phyloP scores from a whole-genome alignment of 1,139 yeast genomes.

The Debaryomyces sp. region DNA sequence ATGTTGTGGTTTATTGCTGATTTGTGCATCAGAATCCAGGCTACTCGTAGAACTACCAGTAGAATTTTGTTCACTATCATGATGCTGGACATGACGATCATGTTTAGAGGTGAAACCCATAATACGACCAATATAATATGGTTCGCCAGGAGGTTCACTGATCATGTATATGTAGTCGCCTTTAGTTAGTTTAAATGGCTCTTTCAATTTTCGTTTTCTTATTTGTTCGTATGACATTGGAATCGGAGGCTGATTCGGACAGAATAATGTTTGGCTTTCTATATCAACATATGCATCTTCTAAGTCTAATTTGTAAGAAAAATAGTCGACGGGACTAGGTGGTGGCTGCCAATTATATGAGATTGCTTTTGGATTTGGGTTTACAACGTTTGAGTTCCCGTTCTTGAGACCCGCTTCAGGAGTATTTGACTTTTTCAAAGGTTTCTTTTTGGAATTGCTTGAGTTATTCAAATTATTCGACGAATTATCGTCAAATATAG shows the following conservation, averaged over 20 bases:
- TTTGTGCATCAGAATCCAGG: not conserved
- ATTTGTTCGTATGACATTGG: constrained; percentile 13
- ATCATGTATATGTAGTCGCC: constrained; percentile 82
- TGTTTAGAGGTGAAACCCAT: constrained; percentile 66
- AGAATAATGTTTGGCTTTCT: constrained; percentile 31
- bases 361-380: constrained; percentile 11
- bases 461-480: constrained; percentile 2
- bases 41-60: not conserved
- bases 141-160: constrained; percentile 95
- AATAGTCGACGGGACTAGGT: constrained; percentile 32
- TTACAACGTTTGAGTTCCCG: constrained; percentile 3
- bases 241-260: constrained; percentile 32
- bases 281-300: constrained; percentile 39
- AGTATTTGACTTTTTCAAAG: constrained; percentile 1
- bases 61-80: not conserved
- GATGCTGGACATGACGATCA: constrained; percentile 4
- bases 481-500: constrained; percentile 29
- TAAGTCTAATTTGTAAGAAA: constrained; percentile 39
- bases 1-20: not conserved
- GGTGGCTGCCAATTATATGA: constrained; percentile 49
- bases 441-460: constrained; percentile 4
- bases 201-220: constrained; percentile 18
- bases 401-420: constrained; percentile 1
- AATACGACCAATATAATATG: constrained; percentile 85
- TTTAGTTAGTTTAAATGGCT: constrained; percentile 34